Percentiles rank a stretch among this genome's conserved stretches.
Evolutionary conservation across 805 yeast species (phyloP).

Genomic region (Candida jianshihensis): DNA sequence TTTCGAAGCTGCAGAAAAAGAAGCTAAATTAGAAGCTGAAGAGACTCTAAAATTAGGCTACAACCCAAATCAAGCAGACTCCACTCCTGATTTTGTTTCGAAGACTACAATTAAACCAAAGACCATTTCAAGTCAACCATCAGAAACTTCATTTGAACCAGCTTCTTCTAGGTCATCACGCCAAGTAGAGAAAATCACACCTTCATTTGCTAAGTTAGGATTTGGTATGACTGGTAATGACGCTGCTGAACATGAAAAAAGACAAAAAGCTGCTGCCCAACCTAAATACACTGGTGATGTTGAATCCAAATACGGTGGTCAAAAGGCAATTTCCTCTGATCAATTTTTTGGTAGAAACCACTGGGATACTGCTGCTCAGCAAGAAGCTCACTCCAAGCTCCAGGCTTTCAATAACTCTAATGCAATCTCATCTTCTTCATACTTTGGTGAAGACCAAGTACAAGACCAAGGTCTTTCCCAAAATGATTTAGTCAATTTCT

Average conservation of each 20-base stretch:
- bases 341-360: constrained; percentile 86
- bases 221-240: constrained; percentile 79
- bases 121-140: constrained; percentile 19
- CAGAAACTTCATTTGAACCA: constrained; percentile 5
- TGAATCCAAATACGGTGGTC: constrained; percentile 71
- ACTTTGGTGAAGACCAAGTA: constrained; percentile 78
- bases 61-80: constrained; percentile 26
- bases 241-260: constrained; percentile 39
- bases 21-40: constrained; percentile 78
- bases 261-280: constrained; percentile 42
- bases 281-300: constrained; percentile 70
- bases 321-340: constrained; percentile 94
- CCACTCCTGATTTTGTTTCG: constrained; percentile 6
- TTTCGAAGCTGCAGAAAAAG: constrained; percentile 62
- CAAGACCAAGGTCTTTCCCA: constrained; percentile 26
- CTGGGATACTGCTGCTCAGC: constrained; percentile 68
- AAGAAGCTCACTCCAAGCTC: constrained; percentile 76
- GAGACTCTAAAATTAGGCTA: constrained; percentile 42
- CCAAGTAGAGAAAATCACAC: constrained; percentile 43
- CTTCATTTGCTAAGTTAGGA: constrained; percentile 74
- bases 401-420: constrained; percentile 81
- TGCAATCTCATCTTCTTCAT: constrained; percentile 85
- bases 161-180: constrained; percentile 7
- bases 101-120: constrained; percentile 14
- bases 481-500: constrained; percentile 56